Percentiles rank a stretch among this genome's conserved stretches.
Conservation (phyloP, 129 eudicot species). For the Escallonia rubra region DNA sequence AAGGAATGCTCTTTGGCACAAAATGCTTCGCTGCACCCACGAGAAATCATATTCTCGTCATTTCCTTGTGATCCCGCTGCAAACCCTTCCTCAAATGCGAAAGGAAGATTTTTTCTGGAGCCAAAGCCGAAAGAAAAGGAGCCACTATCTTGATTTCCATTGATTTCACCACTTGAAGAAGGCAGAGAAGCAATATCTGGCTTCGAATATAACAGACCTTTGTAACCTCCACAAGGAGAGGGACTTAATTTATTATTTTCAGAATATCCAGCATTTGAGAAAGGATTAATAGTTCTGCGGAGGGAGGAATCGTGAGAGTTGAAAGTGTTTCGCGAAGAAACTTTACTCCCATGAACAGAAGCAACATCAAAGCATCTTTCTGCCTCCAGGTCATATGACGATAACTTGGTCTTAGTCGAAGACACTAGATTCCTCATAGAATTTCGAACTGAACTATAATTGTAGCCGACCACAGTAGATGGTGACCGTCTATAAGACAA, state of each 20-base stretch:
- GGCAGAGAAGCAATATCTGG: slow-evolving; percentile 11
- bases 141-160: slow-evolving; percentile 9
- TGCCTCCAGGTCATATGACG: slow-evolving; percentile 2
- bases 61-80: slow-evolving; percentile 1
- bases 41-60: background rate
- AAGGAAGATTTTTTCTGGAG: slow-evolving; percentile 12
- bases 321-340: slow-evolving; percentile 6
- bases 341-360: slow-evolving; percentile 16
- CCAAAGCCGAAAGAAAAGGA: background rate
- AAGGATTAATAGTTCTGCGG: background rate
- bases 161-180: background rate
- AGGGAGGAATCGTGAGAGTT: background rate
- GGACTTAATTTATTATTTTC: background rate
- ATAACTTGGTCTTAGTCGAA: background rate
- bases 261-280: background rate
- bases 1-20: slow-evolving; percentile 1
- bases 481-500: slow-evolving; percentile 10
- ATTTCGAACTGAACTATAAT: slow-evolving; percentile 20
- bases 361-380: slow-evolving; percentile 13
- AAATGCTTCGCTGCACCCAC: background rate
- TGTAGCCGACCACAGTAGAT: slow-evolving; percentile 11
- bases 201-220: slow-evolving; percentile 14
- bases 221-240: background rate
- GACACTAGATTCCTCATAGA: slow-evolving; percentile 10
- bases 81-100: slow-evolving; percentile 6